phyloP scores from a whole-genome alignment of 176 grass and related monocot species.

The Aegilops bicornis region DNA sequence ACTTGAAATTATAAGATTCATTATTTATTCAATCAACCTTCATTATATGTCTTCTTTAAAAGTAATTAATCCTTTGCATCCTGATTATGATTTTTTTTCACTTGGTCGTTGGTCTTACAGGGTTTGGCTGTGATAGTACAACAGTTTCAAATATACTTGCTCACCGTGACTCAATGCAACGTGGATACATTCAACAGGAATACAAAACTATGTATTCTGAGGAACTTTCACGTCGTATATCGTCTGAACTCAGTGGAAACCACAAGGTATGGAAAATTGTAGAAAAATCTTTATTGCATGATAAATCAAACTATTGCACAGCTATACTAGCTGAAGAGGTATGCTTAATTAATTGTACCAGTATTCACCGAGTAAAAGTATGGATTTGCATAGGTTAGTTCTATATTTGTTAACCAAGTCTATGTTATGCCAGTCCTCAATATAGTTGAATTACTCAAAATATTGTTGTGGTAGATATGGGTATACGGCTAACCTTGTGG shows the following conservation, averaged over 20 bases:
- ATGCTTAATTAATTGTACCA: neutral
- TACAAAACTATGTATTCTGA: slow-evolving; percentile 85
- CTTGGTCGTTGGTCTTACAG: slow-evolving; percentile 41
- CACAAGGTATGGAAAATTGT: slow-evolving; percentile 55
- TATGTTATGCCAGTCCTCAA: neutral
- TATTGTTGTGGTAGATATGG: neutral
- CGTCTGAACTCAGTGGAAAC: slow-evolving; percentile 85
- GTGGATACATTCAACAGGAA: slow-evolving; percentile 91
- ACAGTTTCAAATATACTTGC: slow-evolving; percentile 82
- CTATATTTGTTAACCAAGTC: neutral
- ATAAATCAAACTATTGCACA: slow-evolving; percentile 8
- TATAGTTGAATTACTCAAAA: slow-evolving; percentile 28
- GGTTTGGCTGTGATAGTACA: slow-evolving; percentile 85
- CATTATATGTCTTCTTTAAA: neutral
- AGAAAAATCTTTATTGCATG: slow-evolving; percentile 21
- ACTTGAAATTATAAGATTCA: neutral
- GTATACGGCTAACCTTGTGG: slow-evolving; percentile 21
- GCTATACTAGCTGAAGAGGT: neutral
- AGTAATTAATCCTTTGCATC: neutral
- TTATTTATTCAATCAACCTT: neutral
- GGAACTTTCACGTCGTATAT: slow-evolving; percentile 64
- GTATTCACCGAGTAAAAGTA: neutral
- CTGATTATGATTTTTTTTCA: slow-evolving; percentile 24
- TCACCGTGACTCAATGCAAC: slow-evolving; percentile 85
- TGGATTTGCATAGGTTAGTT: neutral